Conservation (phyloP, 306 rosid genomes). For the Acacia melanoxylon region DNA sequence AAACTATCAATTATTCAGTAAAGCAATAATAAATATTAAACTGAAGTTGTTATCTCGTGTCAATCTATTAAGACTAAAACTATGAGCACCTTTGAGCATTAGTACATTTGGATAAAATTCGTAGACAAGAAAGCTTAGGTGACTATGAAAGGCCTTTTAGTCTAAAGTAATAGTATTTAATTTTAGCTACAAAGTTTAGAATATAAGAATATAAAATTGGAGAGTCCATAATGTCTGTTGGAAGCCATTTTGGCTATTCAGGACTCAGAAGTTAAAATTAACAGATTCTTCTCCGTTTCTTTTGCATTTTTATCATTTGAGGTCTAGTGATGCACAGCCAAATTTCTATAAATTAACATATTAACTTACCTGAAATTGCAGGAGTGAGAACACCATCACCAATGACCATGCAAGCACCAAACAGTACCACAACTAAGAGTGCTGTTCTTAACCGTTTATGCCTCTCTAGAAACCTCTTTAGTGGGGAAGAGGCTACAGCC, state of each 20-base stretch:
- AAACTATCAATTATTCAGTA: background rate
- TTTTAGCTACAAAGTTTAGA: background rate
- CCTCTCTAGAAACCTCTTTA: slow-evolving; percentile 75
- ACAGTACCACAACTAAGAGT: slow-evolving; percentile 65
- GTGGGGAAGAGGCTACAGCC: slow-evolving; percentile 44
- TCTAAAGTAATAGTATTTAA: no score
- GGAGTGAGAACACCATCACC: slow-evolving; percentile 93
- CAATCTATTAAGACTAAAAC: background rate
- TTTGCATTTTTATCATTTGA: background rate
- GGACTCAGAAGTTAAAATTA: background rate
- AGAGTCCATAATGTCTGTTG: background rate
- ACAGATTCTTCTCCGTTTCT: no score
- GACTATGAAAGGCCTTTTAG: background rate
- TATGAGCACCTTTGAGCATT: background rate
- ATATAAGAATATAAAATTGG: background rate
- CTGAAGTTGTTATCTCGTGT: background rate
- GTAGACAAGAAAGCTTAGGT: background rate
- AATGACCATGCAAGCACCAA: slow-evolving; percentile 87
- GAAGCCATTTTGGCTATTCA: background rate
- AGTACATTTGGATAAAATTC: background rate
- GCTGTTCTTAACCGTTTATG: slow-evolving; percentile 64
- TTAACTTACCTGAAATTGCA: slow-evolving; percentile 66
- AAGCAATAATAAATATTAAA: slow-evolving; percentile 1
- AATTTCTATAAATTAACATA: slow-evolving; percentile 8
- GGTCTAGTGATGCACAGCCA: background rate